Conservation (phyloP, 129 eudicot species). For the Chrysanthemum seticuspe region DNA sequence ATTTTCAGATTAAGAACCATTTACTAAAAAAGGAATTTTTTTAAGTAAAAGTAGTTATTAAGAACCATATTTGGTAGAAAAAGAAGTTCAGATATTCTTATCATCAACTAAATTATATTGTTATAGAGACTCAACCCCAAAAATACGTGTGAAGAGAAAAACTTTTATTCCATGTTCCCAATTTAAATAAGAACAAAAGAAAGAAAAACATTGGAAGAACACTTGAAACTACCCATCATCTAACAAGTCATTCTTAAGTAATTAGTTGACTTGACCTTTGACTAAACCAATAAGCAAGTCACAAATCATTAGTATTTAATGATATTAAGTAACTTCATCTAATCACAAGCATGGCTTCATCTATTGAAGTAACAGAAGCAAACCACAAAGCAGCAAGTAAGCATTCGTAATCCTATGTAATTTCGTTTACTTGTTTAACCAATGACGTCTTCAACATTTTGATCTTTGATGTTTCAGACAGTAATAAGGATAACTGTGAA, state of each 20-base stretch:
- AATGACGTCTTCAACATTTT: neutral
- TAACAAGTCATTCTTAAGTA: too few relatives aligned
- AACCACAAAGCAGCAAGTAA: slow-evolving; percentile 22
- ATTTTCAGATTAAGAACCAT: too few relatives aligned
- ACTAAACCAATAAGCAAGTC: neutral
- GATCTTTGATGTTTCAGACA: slow-evolving; percentile 17
- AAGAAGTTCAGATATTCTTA: too few relatives aligned
- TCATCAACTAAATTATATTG: too few relatives aligned
- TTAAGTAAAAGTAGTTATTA: too few relatives aligned
- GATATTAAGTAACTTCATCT: neutral
- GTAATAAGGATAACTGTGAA: neutral
- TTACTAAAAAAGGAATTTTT: too few relatives aligned
- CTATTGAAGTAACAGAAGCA: slow-evolving; percentile 22
- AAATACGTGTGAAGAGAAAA: neutral
- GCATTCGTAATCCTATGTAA: slow-evolving; percentile 1
- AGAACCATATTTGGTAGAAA: too few relatives aligned
- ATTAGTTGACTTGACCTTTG: slow-evolving; percentile 6
- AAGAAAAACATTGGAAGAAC: too few relatives aligned
- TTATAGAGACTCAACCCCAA: too few relatives aligned
- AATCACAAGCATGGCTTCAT: slow-evolving; percentile 23
- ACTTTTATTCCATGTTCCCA: too few relatives aligned
- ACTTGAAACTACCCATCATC: too few relatives aligned
- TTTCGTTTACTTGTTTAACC: neutral
- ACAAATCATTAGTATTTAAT: neutral
- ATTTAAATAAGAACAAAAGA: too few relatives aligned